phyloP scores from a whole-genome alignment of 1,139 yeast species.

The Diutina pseudorugosa region DNA sequence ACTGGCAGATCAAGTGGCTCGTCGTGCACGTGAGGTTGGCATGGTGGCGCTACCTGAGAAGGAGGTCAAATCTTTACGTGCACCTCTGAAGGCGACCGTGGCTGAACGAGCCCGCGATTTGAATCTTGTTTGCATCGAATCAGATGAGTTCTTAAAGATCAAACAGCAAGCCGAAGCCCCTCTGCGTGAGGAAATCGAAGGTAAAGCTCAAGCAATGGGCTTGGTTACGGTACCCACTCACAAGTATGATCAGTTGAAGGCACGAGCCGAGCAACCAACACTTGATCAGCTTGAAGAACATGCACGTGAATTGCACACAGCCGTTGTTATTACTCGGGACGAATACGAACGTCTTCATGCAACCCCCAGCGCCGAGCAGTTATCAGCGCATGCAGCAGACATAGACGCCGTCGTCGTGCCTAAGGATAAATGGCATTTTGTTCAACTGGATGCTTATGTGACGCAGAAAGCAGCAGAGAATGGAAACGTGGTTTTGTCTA shows the following conservation, averaged over 20 bases:
- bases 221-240: constrained; percentile 5
- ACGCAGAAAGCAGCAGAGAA: constrained; percentile 7
- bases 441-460: constrained; percentile 5
- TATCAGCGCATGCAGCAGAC: not conserved
- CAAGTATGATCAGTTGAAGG: constrained; percentile 10
- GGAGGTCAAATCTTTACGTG: not conserved
- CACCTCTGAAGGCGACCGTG: not conserved
- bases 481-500: constrained; percentile 10
- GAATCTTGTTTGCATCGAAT: not conserved
- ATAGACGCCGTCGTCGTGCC: constrained; percentile 4
- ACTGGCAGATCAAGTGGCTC: not conserved
- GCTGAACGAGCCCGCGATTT: not conserved
- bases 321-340: constrained; percentile 13
- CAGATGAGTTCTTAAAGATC: not conserved
- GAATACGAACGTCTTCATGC: constrained; percentile 11
- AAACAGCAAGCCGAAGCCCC: not conserved
- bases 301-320: constrained; percentile 18
- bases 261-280: constrained; percentile 20
- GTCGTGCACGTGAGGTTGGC: not conserved
- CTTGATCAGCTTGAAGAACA: constrained; percentile 19
- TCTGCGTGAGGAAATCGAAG: not conserved
- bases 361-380: constrained; percentile 7
- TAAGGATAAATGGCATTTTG: constrained; percentile 3
- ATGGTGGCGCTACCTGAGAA: not conserved
- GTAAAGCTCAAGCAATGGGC: not conserved